Evolutionary conservation across 805 yeast species (phyloP).

Genomic region (Teunomyces gatunensis): DNA sequence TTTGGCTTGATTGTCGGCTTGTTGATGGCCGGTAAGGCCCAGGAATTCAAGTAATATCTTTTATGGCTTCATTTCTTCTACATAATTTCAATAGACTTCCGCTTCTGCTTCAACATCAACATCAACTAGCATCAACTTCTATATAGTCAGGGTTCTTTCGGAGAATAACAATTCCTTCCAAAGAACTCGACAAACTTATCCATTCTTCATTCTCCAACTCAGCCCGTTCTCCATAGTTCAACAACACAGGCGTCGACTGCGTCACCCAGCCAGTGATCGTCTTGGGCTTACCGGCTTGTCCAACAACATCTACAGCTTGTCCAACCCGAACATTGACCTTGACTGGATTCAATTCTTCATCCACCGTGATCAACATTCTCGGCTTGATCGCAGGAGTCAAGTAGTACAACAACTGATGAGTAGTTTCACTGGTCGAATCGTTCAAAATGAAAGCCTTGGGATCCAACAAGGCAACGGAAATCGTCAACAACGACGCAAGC

Average conservation of each 20-base stretch:
- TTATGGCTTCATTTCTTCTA: neutral
- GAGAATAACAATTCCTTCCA: constrained; percentile 92
- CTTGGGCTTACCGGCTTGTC: constrained; percentile 98
- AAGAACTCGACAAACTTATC: constrained; percentile 70
- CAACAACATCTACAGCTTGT: constrained; percentile 97
- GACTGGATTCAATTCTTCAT: constrained; percentile 84
- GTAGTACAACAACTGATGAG: constrained; percentile 80
- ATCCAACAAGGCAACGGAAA: constrained; percentile 77
- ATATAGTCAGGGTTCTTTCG: constrained; percentile 85
- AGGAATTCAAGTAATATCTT: constrained; percentile 63
- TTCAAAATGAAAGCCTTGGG: constrained; percentile 80
- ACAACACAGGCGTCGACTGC: constrained; percentile 92
- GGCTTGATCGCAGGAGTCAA: constrained; percentile 89
- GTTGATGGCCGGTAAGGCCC: constrained; percentile 94
- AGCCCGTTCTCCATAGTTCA: constrained; percentile 94
- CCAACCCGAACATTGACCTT: constrained; percentile 98
- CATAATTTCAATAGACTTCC: constrained; percentile 1
- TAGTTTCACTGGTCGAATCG: constrained; percentile 46
- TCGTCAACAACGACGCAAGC: constrained; percentile 83
- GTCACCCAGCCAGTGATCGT: constrained; percentile 99
- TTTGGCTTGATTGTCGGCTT: constrained; percentile 96
- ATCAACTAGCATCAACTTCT: constrained; percentile 47
- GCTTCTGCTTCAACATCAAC: neutral
- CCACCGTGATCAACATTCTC: constrained; percentile 87
- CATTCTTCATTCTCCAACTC: constrained; percentile 91